Evolutionary conservation across 176 grass and related monocot genomes (phyloP).

Genomic region (Aegilops umbellulata): DNA sequence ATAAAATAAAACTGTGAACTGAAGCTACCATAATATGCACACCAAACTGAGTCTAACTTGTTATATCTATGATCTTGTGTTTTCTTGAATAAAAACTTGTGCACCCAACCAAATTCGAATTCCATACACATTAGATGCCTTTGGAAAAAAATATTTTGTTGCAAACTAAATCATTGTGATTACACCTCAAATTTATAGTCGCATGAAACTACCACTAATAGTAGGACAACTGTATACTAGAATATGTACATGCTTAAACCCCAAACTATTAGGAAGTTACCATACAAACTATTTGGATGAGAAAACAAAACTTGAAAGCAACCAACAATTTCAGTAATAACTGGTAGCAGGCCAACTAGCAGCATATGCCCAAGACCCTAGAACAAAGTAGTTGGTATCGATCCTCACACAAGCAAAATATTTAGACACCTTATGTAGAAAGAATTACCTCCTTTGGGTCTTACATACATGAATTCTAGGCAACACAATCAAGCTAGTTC

Average conservation of each 20-base stretch:
- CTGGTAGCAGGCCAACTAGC: neutral
- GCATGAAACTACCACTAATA: neutral
- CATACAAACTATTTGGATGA: neutral
- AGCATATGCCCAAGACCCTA: neutral
- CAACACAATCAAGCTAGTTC: neutral
- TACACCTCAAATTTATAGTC: neutral
- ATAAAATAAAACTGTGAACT: neutral
- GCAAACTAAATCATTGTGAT: neutral
- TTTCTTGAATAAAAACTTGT: neutral
- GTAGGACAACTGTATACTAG: neutral
- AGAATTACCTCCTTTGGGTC: neutral
- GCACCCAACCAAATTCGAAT: neutral
- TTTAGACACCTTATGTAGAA: neutral
- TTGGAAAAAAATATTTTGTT: neutral
- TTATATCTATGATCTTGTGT: neutral
- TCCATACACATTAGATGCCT: neutral
- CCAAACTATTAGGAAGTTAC: neutral
- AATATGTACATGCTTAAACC: neutral
- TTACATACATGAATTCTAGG: neutral
- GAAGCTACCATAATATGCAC: neutral
- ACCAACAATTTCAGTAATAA: neutral
- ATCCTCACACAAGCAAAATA: neutral
- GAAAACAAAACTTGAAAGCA: neutral
- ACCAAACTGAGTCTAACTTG: neutral
- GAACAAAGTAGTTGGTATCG: neutral